Evolutionary conservation across 352 stramenopile species (phyloP).

Genomic region (Globisporangium nagaii): DNA sequence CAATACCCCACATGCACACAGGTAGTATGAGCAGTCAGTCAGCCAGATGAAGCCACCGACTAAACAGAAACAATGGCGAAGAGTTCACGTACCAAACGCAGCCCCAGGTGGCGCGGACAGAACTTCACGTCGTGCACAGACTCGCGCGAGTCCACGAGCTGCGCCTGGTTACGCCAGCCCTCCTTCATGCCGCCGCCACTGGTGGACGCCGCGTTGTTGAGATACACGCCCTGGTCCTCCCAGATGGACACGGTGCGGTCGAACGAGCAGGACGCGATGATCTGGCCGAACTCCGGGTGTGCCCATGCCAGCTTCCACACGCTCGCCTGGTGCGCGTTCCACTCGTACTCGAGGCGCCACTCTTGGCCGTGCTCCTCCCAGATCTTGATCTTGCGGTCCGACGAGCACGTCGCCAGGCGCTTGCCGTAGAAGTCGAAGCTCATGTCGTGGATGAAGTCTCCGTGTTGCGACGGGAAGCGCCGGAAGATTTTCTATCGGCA

Average conservation of each 20-base stretch:
- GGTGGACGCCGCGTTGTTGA: slow-evolving; percentile 21
- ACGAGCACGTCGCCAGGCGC: slow-evolving; percentile 87
- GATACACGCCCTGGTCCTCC: slow-evolving; percentile 86
- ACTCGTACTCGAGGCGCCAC: slow-evolving; percentile 87
- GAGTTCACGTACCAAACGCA: slow-evolving; percentile 80
- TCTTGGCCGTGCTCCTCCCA: slow-evolving; percentile 82
- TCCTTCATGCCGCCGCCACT: slow-evolving; percentile 28
- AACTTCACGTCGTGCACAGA: slow-evolving; percentile 96
- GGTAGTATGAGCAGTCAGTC: neutral
- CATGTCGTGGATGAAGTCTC: slow-evolving; percentile 91
- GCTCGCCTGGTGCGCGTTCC: slow-evolving; percentile 85
- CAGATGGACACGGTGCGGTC: slow-evolving; percentile 94
- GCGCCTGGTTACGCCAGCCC: slow-evolving; percentile 78
- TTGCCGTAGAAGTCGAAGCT: slow-evolving; percentile 92
- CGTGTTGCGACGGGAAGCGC: slow-evolving; percentile 83
- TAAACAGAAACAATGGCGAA: neutral
- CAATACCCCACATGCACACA: slow-evolving; percentile 1
- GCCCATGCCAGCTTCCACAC: slow-evolving; percentile 94
- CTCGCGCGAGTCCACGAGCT: slow-evolving; percentile 89
- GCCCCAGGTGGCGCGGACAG: slow-evolving; percentile 88
- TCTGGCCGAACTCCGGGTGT: slow-evolving; percentile 95
- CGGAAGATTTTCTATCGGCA: slow-evolving; percentile 64
- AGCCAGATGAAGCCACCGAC: neutral
- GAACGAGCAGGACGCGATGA: slow-evolving; percentile 92
- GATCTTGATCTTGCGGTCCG: slow-evolving; percentile 91